A percentile compares a stretch with the other conserved stretches of the same genome.
Conservation (phyloP, 352 stramenopile genomes). For the Globisporangium uncinulatum region DNA sequence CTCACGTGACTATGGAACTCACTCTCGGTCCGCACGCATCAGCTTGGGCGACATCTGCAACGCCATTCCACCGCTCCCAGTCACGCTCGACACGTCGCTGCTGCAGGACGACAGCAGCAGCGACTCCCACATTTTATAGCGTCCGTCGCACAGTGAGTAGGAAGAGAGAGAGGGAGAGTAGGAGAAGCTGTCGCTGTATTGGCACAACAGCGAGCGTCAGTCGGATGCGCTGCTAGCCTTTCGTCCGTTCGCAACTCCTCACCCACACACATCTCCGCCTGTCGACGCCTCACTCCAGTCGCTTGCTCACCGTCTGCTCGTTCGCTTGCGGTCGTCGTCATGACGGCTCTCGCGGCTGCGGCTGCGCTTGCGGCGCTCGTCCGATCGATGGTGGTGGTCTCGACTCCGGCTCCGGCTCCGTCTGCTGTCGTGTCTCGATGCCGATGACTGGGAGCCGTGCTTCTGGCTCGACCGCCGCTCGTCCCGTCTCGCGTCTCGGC, state of each 20-base stretch:
- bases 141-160: conserved; percentile 9
- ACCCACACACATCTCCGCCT: not conserved
- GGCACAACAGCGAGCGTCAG: not conserved
- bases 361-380: conserved; percentile 20
- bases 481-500: not conserved
- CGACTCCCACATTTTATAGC: conserved; percentile 10
- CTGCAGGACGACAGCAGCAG: conserved; percentile 24
- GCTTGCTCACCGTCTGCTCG: conserved; percentile 14
- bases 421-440: not conserved
- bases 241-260: not conserved
- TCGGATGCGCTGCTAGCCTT: not conserved
- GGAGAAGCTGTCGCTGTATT: not conserved
- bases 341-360: conserved; percentile 19
- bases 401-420: conserved; percentile 6
- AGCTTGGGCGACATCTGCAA: conserved; percentile 54
- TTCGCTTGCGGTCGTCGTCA: conserved; percentile 21
- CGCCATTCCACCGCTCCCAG: conserved; percentile 55
- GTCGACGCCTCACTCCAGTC: not conserved
- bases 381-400: conserved; percentile 5
- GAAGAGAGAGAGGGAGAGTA: too few relatives aligned
- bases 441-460: not conserved
- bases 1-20: too few relatives aligned
- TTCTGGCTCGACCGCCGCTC: conserved; percentile 3
- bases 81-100: conserved; percentile 68
- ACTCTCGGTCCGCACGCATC: not conserved